A percentile compares a stretch with the other conserved stretches of the same genome.
phyloP scores from a whole-genome alignment of 768 basidiomycete species.

The Antrodiella citrinella region DNA sequence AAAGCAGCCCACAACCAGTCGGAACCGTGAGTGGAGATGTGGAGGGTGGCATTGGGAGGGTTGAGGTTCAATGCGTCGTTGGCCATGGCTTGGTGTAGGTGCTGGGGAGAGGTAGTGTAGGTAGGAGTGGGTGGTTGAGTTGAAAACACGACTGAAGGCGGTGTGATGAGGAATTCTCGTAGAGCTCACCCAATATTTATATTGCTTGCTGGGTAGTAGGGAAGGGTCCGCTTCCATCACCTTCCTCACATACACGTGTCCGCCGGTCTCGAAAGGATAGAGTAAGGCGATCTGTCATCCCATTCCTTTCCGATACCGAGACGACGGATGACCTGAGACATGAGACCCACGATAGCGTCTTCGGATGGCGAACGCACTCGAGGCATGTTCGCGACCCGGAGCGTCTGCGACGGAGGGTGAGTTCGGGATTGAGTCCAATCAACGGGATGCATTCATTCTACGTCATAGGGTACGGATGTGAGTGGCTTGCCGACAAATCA shows the following conservation, averaged over 20 bases:
- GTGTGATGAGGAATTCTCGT: slow-evolving; percentile 1
- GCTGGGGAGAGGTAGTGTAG: not conserved
- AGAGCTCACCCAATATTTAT: not conserved
- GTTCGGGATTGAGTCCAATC: not conserved
- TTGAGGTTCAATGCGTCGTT: slow-evolving; percentile 27
- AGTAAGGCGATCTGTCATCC: not conserved
- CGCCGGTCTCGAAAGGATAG: not conserved
- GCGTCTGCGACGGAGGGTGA: not conserved
- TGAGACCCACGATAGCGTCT: not conserved
- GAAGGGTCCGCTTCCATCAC: too few relatives aligned
- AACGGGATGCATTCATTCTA: not conserved
- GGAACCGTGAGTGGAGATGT: slow-evolving; percentile 38
- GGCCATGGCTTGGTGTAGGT: slow-evolving; percentile 14
- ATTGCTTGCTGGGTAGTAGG: not conserved
- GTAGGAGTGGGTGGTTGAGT: not conserved
- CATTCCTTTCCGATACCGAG: not conserved
- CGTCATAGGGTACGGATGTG: not conserved
- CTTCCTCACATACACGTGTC: not conserved
- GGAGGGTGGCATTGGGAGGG: slow-evolving; percentile 27
- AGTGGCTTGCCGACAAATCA: not conserved
- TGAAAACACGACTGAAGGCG: slow-evolving; percentile 3
- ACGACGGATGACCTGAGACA: too few relatives aligned
- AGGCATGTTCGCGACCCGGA: not conserved
- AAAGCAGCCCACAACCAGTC: slow-evolving; percentile 52
- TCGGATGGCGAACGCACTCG: not conserved